phyloP scores from a whole-genome alignment of 495 filamentous ascomycete genomes.

The Aspergillus cavernicola region DNA sequence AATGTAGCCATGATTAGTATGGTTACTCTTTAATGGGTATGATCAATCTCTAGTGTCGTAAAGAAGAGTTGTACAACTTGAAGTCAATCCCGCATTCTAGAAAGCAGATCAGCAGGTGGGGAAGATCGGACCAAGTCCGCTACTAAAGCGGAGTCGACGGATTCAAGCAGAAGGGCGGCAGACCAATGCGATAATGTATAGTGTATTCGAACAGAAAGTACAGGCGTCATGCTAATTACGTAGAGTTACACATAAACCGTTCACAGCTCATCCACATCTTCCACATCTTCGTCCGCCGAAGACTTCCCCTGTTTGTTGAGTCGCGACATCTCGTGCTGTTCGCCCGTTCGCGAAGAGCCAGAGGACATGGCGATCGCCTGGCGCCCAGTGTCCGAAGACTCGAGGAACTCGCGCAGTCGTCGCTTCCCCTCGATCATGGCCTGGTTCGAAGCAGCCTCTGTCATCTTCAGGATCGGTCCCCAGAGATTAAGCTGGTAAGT shows the following conservation, averaged over 20 bases:
- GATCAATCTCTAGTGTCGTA: no score
- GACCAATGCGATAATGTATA: background rate
- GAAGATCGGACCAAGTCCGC: constrained; percentile 20
- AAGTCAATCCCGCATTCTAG: background rate
- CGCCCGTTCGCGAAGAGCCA: constrained; percentile 21
- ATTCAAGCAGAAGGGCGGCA: background rate
- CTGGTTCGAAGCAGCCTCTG: constrained; percentile 80
- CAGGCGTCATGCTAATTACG: constrained; percentile 15
- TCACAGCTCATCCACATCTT: constrained; percentile 45
- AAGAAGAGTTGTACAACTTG: no score
- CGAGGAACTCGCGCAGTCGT: constrained; percentile 80
- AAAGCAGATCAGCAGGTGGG: background rate
- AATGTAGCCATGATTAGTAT: constrained; percentile 23
- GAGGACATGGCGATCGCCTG: constrained; percentile 72
- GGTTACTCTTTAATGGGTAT: no score
- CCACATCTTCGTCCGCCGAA: constrained; percentile 26
- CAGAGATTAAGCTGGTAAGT: constrained; percentile 92
- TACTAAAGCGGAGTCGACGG: background rate
- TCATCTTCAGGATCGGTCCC: constrained; percentile 93
- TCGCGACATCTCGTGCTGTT: constrained; percentile 47
- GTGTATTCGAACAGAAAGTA: constrained; percentile 16
- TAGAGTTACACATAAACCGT: constrained; percentile 17
- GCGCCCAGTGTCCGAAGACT: constrained; percentile 72
- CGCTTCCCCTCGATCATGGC: constrained; percentile 87
- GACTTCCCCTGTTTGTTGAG: constrained; percentile 31